Evolutionary conservation across 768 basidiomycete species (phyloP).

Genomic region (Termitomyces sp.): DNA sequence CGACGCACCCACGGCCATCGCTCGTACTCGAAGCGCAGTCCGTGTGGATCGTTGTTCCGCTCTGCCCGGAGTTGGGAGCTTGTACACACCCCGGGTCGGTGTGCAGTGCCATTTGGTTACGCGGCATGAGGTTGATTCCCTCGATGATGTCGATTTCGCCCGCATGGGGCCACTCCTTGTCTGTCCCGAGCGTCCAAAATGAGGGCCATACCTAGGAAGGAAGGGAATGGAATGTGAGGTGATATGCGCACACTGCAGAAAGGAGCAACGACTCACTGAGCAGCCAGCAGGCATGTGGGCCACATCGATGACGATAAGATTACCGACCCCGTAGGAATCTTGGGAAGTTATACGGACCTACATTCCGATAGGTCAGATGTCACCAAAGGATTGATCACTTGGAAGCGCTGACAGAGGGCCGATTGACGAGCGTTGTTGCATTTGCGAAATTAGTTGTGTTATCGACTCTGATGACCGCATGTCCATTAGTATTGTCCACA

Average conservation of each 20-base stretch:
- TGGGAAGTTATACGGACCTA: conserved; percentile 39
- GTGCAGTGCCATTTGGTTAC: conserved; percentile 57
- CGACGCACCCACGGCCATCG: conserved; percentile 35
- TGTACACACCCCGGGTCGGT: conserved; percentile 33
- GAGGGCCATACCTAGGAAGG: conserved; percentile 36
- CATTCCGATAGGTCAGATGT: neutral
- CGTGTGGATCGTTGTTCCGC: conserved; percentile 20
- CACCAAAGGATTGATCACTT: neutral
- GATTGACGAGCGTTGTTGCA: conserved; percentile 33
- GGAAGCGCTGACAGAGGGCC: conserved; percentile 46
- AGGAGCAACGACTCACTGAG: conserved; percentile 28
- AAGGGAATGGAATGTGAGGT: neutral
- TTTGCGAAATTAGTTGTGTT: conserved; percentile 47
- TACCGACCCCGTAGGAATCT: conserved; percentile 32
- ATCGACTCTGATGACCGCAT: conserved; percentile 70
- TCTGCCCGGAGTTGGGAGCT: conserved; percentile 21
- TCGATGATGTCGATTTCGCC: conserved; percentile 54
- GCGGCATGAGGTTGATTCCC: conserved; percentile 43
- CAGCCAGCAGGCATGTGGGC: conserved; percentile 52
- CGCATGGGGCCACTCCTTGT: conserved; percentile 30
- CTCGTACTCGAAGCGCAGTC: conserved; percentile 21
- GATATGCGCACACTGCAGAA: neutral
- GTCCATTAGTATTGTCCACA: conserved; percentile 49
- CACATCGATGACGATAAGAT: conserved; percentile 36
- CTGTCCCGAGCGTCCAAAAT: conserved; percentile 38